Evolutionary conservation across 768 basidiomycete genomes (phyloP), one percentile per base, ranked within the genome.

Genomic region (Suillus weaverae): DNA sequence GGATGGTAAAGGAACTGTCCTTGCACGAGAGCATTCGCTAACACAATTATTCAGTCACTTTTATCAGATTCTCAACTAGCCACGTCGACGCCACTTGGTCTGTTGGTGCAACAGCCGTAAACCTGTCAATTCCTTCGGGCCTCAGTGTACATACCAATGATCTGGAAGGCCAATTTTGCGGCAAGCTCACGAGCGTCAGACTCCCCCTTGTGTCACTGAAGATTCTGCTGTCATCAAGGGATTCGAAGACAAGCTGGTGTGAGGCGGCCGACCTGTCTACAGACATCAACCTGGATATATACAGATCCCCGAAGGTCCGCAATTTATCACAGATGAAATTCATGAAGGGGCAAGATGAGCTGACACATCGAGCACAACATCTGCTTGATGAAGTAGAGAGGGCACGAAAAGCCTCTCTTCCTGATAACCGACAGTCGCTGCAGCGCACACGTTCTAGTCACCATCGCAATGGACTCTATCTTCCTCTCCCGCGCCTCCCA

Each of bases 81-180:
- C 71, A 80, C 3, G 59, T 90, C 26, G 85, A 92, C 61, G 68
- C 84, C 8, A 84, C 84, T 4, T 86, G 89, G 80, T 78, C 78
- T 64, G 82, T 83, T 8, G 83, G 80, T 4, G 74, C 77, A 36
- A 83, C 86, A 26, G 88, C 88, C 0, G 38, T 90, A 13, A 79
- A 88, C 32, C 60, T 91, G 18, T 72, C 79, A 1, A 66, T 93
- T 0, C 83, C 88, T 0, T 67, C 76, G 8, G 94, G 94, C 4
- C 64, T 95, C 35, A 79, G 78, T 35, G 68, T 93, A 20, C 86
- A 92, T 63, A 86, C 79, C 67, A 97, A 95, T 71, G 90, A 96
- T 70, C 76, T 91, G 32, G 89, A 90, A 2, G 88, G 91, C 18
- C 80, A 84, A 35, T 81, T 81, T 43, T 89, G 92, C 72, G 83